phyloP scores from a whole-genome alignment of 371 early-diverging fungal species.

The Nosema granulosis region DNA sequence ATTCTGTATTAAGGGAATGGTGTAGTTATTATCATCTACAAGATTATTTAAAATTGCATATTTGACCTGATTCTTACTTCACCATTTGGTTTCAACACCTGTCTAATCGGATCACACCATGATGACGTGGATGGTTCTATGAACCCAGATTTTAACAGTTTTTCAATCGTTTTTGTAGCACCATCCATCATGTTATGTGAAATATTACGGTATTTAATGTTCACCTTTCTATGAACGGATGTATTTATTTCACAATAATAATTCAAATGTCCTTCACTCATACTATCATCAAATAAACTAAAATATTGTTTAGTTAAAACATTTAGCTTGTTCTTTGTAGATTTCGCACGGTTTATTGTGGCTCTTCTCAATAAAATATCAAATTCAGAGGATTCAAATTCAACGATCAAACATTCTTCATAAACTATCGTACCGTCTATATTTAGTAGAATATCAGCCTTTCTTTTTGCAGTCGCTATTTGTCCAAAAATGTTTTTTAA shows the following conservation, averaged over 20 bases:
- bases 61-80: slow-evolving; percentile 39
- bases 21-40: slow-evolving; percentile 12
- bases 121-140: slow-evolving; percentile 32
- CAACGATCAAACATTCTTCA: not conserved
- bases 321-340: not conserved
- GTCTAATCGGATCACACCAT: slow-evolving; percentile 24
- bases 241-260: not conserved
- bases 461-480: not conserved
- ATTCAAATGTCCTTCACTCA: not conserved
- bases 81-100: slow-evolving; percentile 27
- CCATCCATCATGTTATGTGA: not conserved
- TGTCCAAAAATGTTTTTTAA: not conserved
- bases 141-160: slow-evolving; percentile 9
- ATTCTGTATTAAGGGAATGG: slow-evolving; percentile 39
- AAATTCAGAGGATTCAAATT: not conserved
- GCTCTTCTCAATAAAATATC: not conserved
- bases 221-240: not conserved
- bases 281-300: not conserved
- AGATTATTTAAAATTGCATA: slow-evolving; percentile 34
- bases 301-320: not conserved
- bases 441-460: not conserved
- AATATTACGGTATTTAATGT: not conserved
- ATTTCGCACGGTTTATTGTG: not conserved
- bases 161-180: not conserved
- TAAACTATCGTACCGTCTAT: not conserved